phyloP scores from a whole-genome alignment of 2,329 filamentous ascomycete genomes.

The Claviceps monticola region DNA sequence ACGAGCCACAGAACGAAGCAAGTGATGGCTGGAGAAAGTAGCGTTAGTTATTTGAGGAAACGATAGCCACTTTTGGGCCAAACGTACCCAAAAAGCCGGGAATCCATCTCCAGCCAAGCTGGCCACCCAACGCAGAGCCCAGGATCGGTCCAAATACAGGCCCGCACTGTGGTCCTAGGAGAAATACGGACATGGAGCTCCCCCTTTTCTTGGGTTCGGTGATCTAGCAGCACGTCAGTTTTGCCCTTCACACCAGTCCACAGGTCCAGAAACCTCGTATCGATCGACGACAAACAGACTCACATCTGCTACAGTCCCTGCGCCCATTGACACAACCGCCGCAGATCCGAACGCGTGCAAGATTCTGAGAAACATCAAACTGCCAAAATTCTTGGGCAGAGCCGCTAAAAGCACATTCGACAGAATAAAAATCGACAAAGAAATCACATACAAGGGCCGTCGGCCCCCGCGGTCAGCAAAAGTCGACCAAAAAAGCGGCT shows the following conservation, averaged over 20 bases:
- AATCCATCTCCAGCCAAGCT: slow-evolving; percentile 27
- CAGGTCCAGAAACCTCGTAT: background rate
- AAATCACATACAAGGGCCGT: slow-evolving; percentile 26
- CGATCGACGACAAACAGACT: background rate
- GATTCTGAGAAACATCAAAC: slow-evolving; percentile 24
- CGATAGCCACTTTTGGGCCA: background rate
- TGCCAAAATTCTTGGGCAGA: slow-evolving; percentile 23
- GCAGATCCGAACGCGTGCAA: slow-evolving; percentile 29
- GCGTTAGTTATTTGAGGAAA: background rate
- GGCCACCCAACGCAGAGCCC: slow-evolving; percentile 23
- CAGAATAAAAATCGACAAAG: slow-evolving; percentile 23
- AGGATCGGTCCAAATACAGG: slow-evolving; percentile 29
- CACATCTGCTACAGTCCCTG: slow-evolving; percentile 28
- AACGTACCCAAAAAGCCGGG: slow-evolving; percentile 23
- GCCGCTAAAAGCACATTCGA: slow-evolving; percentile 25
- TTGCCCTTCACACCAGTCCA: background rate
- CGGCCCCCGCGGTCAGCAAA: slow-evolving; percentile 26
- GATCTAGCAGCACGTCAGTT: slow-evolving; percentile 8
- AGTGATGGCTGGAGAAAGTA: slow-evolving; percentile 11
- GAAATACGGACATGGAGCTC: slow-evolving; percentile 25
- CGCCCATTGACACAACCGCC: slow-evolving; percentile 27
- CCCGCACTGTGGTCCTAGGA: slow-evolving; percentile 29
- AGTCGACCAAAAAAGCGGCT: slow-evolving; percentile 27
- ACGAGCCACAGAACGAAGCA: slow-evolving; percentile 16
- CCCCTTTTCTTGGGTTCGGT: slow-evolving; percentile 24